A percentile compares a stretch with the other conserved stretches of the same genome.
These are phyloP conservation scores for Epicoccum sorghinum DNA, from an alignment of 2,329 filamentous ascomycete species.

Conservation along the genomic window DNA sequence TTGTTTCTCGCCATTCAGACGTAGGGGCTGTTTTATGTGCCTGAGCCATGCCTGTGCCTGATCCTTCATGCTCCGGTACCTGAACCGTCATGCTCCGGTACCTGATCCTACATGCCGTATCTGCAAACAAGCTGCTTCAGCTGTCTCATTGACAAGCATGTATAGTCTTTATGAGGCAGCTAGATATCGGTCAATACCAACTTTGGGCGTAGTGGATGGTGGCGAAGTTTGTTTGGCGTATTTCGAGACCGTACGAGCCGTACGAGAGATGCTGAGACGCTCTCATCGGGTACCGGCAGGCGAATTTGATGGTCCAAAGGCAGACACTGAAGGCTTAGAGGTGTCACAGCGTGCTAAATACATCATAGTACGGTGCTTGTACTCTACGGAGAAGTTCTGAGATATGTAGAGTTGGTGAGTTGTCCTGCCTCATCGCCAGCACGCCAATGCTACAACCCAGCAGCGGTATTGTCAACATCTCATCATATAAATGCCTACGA, in stretches of 20 bases:
- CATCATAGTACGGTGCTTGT: no score
- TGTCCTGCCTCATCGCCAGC: background rate
- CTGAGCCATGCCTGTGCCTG: background rate
- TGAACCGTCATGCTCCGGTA: background rate
- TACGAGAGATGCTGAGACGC: constrained; percentile 8
- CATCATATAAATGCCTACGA: no score
- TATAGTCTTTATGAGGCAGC: constrained; percentile 2
- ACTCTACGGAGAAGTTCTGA: no score
- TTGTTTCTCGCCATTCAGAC: background rate
- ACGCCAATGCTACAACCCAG: no score
- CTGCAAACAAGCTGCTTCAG: background rate
- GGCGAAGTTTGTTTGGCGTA: background rate
- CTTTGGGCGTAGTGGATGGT: background rate
- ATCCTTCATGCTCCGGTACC: background rate
- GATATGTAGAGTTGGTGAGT: background rate
- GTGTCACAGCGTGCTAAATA: no score
- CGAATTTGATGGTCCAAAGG: background rate
- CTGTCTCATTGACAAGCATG: background rate
- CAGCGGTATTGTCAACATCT: no score
- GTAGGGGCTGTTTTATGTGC: background rate
- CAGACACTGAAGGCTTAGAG: background rate
- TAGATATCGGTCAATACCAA: background rate
- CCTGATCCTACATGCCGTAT: background rate
- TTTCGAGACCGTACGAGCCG: constrained; percentile 5
- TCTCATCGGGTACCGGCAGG: background rate